These are phyloP conservation scores for Mucuna pruriens DNA, from an alignment of 306 rosid genomes.

Conservation along the genomic window DNA sequence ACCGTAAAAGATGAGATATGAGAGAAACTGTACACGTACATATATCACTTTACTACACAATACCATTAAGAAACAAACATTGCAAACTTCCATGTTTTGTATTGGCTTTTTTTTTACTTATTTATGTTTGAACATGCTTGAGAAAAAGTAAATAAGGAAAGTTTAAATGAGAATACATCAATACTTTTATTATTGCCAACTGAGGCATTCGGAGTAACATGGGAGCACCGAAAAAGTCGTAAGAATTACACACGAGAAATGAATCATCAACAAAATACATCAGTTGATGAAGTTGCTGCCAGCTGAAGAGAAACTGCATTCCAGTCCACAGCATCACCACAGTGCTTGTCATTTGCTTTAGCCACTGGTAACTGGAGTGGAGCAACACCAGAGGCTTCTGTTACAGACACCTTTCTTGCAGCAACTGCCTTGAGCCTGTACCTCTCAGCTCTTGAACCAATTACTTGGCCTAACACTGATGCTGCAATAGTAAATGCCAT, in stretches of 20 bases:
- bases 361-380: conserved; percentile 50
- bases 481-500: conserved; percentile 99
- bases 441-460: conserved; percentile 96
- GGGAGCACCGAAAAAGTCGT: conserved; percentile 5
- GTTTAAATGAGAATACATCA: background rate
- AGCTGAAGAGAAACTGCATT: conserved; percentile 67
- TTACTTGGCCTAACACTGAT: conserved; percentile 85
- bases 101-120: background rate
- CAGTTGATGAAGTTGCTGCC: conserved; percentile 63
- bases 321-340: conserved; percentile 66
- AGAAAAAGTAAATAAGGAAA: background rate
- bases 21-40: background rate
- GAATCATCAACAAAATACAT: conserved; percentile 61
- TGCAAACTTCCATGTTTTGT: background rate
- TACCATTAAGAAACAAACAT: background rate
- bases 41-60: background rate
- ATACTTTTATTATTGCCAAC: conserved; percentile 45
- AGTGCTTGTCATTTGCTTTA: conserved; percentile 54
- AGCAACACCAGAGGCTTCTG: conserved; percentile 47
- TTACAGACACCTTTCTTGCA: conserved; percentile 46
- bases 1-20: background rate
- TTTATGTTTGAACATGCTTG: conserved; percentile 16
- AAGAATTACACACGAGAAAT: conserved; percentile 44
- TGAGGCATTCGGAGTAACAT: conserved; percentile 36
- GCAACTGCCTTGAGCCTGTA: conserved; percentile 65